Evolutionary conservation across 164 flowering plant species (phyloP).

Genomic region (Malania oleifera): DNA sequence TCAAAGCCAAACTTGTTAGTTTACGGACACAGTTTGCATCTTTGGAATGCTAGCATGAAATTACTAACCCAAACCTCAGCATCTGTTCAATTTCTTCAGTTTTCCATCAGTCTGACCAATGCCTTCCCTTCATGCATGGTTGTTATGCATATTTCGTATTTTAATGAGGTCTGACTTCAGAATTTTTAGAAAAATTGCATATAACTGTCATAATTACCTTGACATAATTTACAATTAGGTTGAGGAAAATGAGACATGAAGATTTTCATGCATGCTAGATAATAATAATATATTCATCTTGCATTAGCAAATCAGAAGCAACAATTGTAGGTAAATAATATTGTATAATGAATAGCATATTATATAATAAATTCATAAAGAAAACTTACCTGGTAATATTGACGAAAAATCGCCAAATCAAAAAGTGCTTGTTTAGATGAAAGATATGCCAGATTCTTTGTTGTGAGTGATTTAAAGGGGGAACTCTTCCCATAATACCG

Average conservation of each 20-base stretch:
- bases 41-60: too few species aligned
- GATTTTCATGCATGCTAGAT: neutral
- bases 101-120: too few species aligned
- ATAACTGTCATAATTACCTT: too few species aligned
- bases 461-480: slow-evolving; percentile 67
- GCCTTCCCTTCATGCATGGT: too few species aligned
- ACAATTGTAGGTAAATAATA: neutral
- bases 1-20: too few species aligned
- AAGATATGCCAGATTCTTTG: slow-evolving; percentile 69
- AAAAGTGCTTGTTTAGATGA: slow-evolving; percentile 95
- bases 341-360: neutral
- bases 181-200: too few species aligned
- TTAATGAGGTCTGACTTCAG: too few species aligned
- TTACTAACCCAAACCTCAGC: too few species aligned
- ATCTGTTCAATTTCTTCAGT: too few species aligned
- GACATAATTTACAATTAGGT: neutral
- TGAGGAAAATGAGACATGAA: neutral
- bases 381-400: slow-evolving; percentile 73
- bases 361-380: neutral
- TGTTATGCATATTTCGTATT: too few species aligned
- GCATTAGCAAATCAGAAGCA: neutral
- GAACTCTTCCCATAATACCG: slow-evolving; percentile 96
- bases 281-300: neutral
- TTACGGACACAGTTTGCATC: too few species aligned
- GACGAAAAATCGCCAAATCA: slow-evolving; percentile 88